These are phyloP conservation scores for Coprinellus micaceus DNA, from an alignment of 768 basidiomycete genomes.

Conservation along the genomic window DNA sequence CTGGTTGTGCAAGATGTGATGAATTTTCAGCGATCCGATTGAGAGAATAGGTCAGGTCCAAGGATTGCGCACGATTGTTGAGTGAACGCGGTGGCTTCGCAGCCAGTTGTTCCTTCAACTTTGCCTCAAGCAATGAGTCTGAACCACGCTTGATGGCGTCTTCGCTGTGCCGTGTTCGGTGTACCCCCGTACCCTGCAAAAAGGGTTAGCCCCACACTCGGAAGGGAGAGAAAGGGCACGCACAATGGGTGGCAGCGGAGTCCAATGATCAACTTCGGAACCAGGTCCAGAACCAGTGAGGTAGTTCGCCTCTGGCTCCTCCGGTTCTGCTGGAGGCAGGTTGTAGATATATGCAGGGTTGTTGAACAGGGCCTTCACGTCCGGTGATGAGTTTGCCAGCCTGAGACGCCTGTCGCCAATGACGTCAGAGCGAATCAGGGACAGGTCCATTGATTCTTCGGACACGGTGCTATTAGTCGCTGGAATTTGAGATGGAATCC, in stretches of 20 bases:
- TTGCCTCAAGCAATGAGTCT: conserved; percentile 79
- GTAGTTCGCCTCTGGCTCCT: conserved; percentile 61
- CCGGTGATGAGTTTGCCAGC: conserved; percentile 85
- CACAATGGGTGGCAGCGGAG: conserved; percentile 72
- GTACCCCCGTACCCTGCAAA: conserved; percentile 61
- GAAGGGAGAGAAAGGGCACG: conserved; percentile 23
- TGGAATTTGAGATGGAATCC: background rate
- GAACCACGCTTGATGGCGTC: conserved; percentile 79
- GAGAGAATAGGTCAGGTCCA: conserved; percentile 82
- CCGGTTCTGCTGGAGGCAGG: conserved; percentile 47
- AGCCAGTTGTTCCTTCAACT: conserved; percentile 68
- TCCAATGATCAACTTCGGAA: conserved; percentile 67
- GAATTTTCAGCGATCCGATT: conserved; percentile 73
- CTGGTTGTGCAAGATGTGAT: conserved; percentile 61
- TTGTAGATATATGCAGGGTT: conserved; percentile 80
- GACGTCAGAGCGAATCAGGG: conserved; percentile 57
- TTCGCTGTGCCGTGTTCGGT: conserved; percentile 67
- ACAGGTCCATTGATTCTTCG: conserved; percentile 80
- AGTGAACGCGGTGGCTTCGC: conserved; percentile 69
- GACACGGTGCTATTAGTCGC: conserved; percentile 6
- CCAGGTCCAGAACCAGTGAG: conserved; percentile 35
- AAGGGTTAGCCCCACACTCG: conserved; percentile 17
- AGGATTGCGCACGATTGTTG: conserved; percentile 83
- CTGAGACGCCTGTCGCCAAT: conserved; percentile 72
- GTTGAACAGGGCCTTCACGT: conserved; percentile 94